These are phyloP conservation scores for Aschersonia sp. DNA, from an alignment of 2,329 filamentous ascomycete species.

Conservation along the genomic window DNA sequence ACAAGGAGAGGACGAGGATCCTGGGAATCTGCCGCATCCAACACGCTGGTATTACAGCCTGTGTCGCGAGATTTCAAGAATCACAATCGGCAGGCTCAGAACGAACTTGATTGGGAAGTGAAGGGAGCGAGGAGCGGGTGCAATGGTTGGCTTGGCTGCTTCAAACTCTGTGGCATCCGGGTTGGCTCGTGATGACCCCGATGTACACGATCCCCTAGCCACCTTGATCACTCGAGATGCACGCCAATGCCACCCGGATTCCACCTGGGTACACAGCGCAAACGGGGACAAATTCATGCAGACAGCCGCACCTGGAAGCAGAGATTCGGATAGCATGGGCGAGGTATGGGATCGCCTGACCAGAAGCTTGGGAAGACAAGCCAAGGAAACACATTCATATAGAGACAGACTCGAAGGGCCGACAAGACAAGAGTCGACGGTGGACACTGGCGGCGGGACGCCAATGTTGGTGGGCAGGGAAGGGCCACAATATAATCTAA, in stretches of 20 bases:
- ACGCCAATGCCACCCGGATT: too few relatives aligned
- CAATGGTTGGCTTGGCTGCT: not conserved
- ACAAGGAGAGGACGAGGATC: too few relatives aligned
- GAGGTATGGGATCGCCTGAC: not conserved
- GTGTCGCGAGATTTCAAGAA: too few relatives aligned
- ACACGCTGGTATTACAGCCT: too few relatives aligned
- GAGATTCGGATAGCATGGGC: not conserved
- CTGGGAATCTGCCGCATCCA: too few relatives aligned
- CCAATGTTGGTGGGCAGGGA: conserved; percentile 3
- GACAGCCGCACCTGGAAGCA: not conserved
- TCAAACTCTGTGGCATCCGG: not conserved
- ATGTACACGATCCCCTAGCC: not conserved
- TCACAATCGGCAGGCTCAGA: not conserved
- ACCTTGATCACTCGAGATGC: not conserved
- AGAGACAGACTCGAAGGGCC: not conserved
- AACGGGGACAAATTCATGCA: not conserved
- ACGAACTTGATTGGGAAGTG: not conserved
- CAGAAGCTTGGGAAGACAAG: not conserved
- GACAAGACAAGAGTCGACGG: not conserved
- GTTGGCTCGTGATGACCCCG: not conserved
- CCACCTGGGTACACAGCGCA: too few relatives aligned
- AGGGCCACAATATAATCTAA: conserved; percentile 3
- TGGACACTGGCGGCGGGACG: conserved; percentile 3
- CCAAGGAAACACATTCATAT: too few relatives aligned
- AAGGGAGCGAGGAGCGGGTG: not conserved